Base-by-base conservation (phyloP, 2,329 filamentous ascomycete genomes). In the Pseudocercospora cruenta region DNA sequence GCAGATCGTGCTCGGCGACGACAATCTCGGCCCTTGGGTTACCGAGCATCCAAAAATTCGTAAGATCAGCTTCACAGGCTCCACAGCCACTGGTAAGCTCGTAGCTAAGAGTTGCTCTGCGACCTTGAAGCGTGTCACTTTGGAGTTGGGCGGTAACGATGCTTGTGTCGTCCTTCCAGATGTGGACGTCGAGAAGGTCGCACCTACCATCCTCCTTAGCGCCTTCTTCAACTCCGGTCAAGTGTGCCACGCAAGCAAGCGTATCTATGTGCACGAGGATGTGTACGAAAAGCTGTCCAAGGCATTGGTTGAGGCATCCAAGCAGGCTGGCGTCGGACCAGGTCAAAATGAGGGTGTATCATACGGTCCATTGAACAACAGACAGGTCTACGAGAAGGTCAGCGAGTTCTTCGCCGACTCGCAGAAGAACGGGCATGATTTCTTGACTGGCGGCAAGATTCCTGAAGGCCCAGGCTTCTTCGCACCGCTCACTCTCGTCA, bases 171-270 rank as follows among this genome's bases (percentile, higher is more conserved):
- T 97, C 62, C 85, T 94, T 66, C 84, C 83, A 12, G 94, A 97
- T 74, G 92, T 96, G 1, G 93, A 97, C 76, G 80, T 96, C 58
- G 87, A 88, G 51, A 97, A 93, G 93, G 93, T 90, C 0, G 94
- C 94, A 0, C 93, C 91, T 72, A 92, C 97, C 79, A 94, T 97
- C 73, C 92, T 97, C 10, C 93, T 97, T 72, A 93, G 94, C 21
- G 89, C 93, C 14, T 84, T 97, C 64, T 97, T 97, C 84, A 97
- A 97, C 82, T 97, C 93, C 60, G 94, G 94, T n/a, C 94, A 97
- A 83, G 96, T 92, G 78, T 97, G 94, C 84, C 97, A 94, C 80
- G 91, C 93, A 22, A 85, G 97, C 63, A 94, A 97, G 82, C 86
- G 94, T 33, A 88, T 97, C n/a, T 97, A 97, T 74, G 93, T 97